Conservation (phyloP, 2,329 filamentous ascomycete species). For the Zymoseptoria pseudotritici region DNA sequence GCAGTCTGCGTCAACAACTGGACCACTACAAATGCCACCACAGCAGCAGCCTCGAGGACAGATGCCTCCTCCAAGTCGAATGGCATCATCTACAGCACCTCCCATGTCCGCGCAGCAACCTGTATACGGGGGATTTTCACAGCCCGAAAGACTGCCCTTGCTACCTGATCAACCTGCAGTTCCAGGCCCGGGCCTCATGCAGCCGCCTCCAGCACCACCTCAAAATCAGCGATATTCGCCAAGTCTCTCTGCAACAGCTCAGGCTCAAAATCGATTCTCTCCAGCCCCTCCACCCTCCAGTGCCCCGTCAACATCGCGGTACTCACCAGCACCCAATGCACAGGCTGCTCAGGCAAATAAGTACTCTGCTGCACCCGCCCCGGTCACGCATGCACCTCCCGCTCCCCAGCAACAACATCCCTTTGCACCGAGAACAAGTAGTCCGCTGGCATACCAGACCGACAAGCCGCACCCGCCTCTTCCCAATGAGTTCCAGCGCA, state of each 20-base stretch:
- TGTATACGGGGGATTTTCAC: conserved; percentile 28
- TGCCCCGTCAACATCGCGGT: conserved; percentile 36
- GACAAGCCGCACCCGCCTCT: conserved; percentile 29
- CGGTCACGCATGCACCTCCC: conserved; percentile 15
- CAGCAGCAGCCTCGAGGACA: conserved; percentile 7
- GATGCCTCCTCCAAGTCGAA: conserved; percentile 11
- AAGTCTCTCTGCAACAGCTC: conserved; percentile 17
- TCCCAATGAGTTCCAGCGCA: conserved; percentile 9
- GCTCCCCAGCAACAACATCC: conserved; percentile 36
- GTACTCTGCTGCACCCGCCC: conserved; percentile 32
- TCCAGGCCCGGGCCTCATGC: conserved; percentile 1
- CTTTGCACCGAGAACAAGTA: conserved; percentile 59
- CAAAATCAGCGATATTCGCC: conserved; percentile 20
- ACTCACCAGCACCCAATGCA: conserved; percentile 51
- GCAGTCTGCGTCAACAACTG: conserved; percentile 7
- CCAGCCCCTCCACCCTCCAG: conserved; percentile 31
- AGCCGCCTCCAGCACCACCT: conserved; percentile 10
- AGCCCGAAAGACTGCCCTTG: conserved; percentile 36
- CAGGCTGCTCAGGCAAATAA: conserved; percentile 29
- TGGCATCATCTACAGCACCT: conserved; percentile 16
- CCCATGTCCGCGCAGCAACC: conserved; percentile 17
- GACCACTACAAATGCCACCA: conserved; percentile 10
- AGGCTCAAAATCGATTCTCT: conserved; percentile 16
- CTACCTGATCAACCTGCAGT: conserved; percentile 32
- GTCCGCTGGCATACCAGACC: conserved; percentile 50